Base-by-base conservation (phyloP, 2,329 filamentous ascomycete genomes). In the Paecilomyces variotii region DNA sequence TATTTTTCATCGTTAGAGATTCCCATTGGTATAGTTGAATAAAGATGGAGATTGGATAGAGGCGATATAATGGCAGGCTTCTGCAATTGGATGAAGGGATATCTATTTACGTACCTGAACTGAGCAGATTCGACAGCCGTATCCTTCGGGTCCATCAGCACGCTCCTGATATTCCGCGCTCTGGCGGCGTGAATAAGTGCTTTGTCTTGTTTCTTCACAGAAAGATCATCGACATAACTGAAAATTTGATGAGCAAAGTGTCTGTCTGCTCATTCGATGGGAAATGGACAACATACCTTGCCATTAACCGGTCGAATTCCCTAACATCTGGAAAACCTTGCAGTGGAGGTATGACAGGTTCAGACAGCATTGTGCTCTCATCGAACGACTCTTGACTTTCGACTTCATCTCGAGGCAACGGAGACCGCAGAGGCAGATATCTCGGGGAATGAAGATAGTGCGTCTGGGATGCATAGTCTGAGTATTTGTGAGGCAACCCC, bases 141-240 rank as follows among this genome's bases (percentile, higher is more conserved):
- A 57, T 79, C 77, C 63, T 80, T 80, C 24, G 78, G 78, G 53
- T 80, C 78, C 54, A 75, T 71, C 56, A 80, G 65, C 30, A 80
- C 78, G 4, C 70, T 75, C 57, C 67, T 73, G 59, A 81, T 80
- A 60, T 80, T 79, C 45, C 75, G 70, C 25, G 78, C 78, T 64
- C 78, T 70, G 58, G 69, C 73, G 25, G 78, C 75, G 64, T 79
- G 76, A 32, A 81, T 81, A 61, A 81, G 69, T 3, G 79, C 79
- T 60, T 81, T 81, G 62, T 81, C 79, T 65, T 79, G 78, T 57
- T 81, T 81, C 62, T 80, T 80, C 34, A 77, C 70, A 5, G 79
- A 80, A 12, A 81, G 69, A 35, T 78, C 77, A 53, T 77, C 71
- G 34, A 81, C 77, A 61, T 81, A 81, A 54, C 79, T 80, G 25